Base-by-base conservation (phyloP, 2,329 filamentous ascomycete species). In the Clarireedia homoeocarpa region DNA sequence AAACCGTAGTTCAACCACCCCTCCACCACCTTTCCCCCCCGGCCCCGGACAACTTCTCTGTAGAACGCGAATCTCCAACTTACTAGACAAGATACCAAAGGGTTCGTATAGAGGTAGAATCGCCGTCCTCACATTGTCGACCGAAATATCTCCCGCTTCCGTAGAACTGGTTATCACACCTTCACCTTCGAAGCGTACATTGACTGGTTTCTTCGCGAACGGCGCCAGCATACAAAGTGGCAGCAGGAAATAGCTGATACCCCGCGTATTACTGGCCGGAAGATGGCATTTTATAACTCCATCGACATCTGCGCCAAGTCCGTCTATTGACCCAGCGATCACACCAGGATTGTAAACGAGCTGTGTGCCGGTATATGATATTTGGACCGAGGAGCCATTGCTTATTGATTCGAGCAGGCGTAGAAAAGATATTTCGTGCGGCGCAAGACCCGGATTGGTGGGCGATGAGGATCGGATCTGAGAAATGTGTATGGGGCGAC, bases 311-410 rank as follows among this genome's bases (percentile, higher is more conserved):
- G 88, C 85, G 65, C 89, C 89, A 50, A 85, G 80, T 4, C 58
- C 55, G 17, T 89, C 90, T 24, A 88, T 83, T 48, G 85, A 87
- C 59, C 94, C 94, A 0, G 90, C 94, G 66, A 99, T 95, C 42
- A 99, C 77, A 38, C 94, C 94, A 0, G 94, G 94, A 62, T 89
- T 87, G 74, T 95, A 99, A 39, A 91, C 86, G 55, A 99, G 82
- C 1, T 90, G 91, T 0, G 94, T 97, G 69, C 94, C 94, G 1
- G 91, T 96, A 74, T 95, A 94, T 10, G 91, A 96, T 65, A 99
- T 96, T 68, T 96, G 91, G 74, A 97, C 90, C 55, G 88, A 85
- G 57, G 88, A 89, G 73, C 94, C 94, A 77, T 99, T 99, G 68
- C 94, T 99, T 66, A 99, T 80, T 63, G 89, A 82, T 72, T 97